Percentiles rank a stretch among this genome's conserved stretches.
These are phyloP conservation scores for Periconia sp. DNA, from an alignment of 2,329 filamentous ascomycete species.

Conservation along the genomic window DNA sequence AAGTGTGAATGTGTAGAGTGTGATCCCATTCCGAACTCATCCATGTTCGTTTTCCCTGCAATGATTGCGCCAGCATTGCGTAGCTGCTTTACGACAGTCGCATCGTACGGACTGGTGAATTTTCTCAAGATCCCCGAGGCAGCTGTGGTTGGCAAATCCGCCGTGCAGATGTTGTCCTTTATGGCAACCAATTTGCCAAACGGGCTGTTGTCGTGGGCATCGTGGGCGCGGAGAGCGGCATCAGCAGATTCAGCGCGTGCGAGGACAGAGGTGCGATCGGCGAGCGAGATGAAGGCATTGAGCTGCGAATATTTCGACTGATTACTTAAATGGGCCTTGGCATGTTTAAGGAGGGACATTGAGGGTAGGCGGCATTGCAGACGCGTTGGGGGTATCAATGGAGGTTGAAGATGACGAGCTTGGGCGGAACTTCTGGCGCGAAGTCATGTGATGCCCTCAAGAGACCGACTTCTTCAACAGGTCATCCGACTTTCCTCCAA, in stretches of 20 bases:
- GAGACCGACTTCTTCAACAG: too few relatives aligned
- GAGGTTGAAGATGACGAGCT: too few relatives aligned
- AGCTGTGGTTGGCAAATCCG: conserved; percentile 71
- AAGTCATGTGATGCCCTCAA: too few relatives aligned
- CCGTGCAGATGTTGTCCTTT: conserved; percentile 60
- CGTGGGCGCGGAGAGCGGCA: not conserved
- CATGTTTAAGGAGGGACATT: conserved; percentile 48
- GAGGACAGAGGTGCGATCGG: conserved; percentile 28
- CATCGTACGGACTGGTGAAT: conserved; percentile 79
- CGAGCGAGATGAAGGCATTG: conserved; percentile 47
- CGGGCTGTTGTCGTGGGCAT: conserved; percentile 10
- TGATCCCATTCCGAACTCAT: conserved; percentile 96
- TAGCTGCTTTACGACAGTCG: conserved; percentile 77
- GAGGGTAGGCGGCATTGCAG: conserved; percentile 30
- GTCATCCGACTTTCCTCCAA: too few relatives aligned
- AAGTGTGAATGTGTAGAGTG: conserved; percentile 73
- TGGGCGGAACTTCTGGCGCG: too few relatives aligned
- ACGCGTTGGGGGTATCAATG: conserved; percentile 12
- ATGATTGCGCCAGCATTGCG: conserved; percentile 67
- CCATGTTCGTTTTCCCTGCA: conserved; percentile 86
- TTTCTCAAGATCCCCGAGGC: conserved; percentile 73
- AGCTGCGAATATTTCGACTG: conserved; percentile 38
- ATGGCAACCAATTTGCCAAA: conserved; percentile 50
- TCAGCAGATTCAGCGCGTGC: conserved; percentile 25
- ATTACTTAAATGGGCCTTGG: conserved; percentile 42